Base-by-base conservation (phyloP, 2,329 filamentous ascomycete genomes). In the Elsinoe necatrix region DNA sequence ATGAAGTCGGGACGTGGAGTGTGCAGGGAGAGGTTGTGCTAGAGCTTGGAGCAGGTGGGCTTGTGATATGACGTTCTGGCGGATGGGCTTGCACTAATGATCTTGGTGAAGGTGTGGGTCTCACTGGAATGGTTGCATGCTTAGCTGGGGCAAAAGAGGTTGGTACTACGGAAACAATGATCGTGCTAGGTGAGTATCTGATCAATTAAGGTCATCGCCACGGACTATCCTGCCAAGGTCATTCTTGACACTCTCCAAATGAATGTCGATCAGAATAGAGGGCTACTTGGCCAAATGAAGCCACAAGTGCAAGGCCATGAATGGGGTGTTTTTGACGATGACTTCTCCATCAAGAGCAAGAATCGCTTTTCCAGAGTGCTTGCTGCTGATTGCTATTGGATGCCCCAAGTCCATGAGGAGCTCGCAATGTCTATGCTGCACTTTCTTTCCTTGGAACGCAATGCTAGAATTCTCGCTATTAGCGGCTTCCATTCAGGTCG, bases 321-420 rank as follows among this genome's bases (percentile, higher is more conserved):
- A 35, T 89, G 86, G 85, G 84, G 85, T 5, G 76, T 77, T 16
- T 66, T 80, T 1, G 64, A 68, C 12, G 68, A 71, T 14, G 41
- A 67, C 23, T 74, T 80, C 50, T 70, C 74, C 11, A 21, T 43
- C 5, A 52, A 62, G 1, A 61, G 72, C 52, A 69, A 69, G 11
- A 70, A 71, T 7, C 57, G 61, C 1, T 87, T 83, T 65, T 81
- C 81, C 45, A 78, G 83, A 57, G 74, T 89, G 39, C 70, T 88
- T n/a, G 82, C 82, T 0, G 83, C 84, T 60, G 85, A 89, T 69
- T 88, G 85, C 64, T 76, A 87, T 57, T 89, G 86, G 85, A 87
- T 89, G 83, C 80, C 81, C 1, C 79, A 78, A 73, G 80, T 89
- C 72, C 86, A 89, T 68, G 75, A 70, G n/a, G 85, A 83, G 67